Base-by-base conservation (phyloP, 306 rosid genomes). In the Cotoneaster glaucophyllus region DNA sequence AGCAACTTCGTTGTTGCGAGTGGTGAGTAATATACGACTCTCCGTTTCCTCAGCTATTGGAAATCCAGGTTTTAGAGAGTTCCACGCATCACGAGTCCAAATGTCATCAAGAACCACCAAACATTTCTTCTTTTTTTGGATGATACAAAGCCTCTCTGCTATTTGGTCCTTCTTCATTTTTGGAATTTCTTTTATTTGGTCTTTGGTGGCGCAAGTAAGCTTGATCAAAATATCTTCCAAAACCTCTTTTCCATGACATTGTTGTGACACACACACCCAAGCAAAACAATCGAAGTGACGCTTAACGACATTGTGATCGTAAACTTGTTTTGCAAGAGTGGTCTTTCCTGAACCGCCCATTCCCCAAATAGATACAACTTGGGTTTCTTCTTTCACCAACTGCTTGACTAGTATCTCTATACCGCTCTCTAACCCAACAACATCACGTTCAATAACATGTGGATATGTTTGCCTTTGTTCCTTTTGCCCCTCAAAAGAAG, bases 391-490 rank as follows among this genome's bases (percentile, higher is more conserved):
- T 18, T 26, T 28, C 22, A 17, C 11, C n/a, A 76, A 3, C 15
- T 24, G n/a, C 1, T 1, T 21, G 52, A 37, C 56, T 13, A 76
- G 5, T 7, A 3, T 17, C 26, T 67, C 34, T 25, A 25, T 11
- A 6, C 7, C 9, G 0, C 41, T 4, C 8, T 39, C 80, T 3
- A 76, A n/a, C 31, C 74, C 80, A 1, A 67, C 74, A 12, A 56
- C 67, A 19, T 67, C 3, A 3, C 21, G 19, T 2, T 76, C 79
- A 32, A 22, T 13, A 37, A 44, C 56, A 64, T 62, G 48, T 11
- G 21, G 10, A 63, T 62, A 74, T 1, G 45, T 24, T 86, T 19
- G 77, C 92, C 56, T 79, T 71, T 66, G 84, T n/a, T 69, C 59
- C 25, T 32, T 22, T 6, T 63, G 62, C 56, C 24, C 8, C 12